Evolutionary conservation across 768 basidiomycete species (phyloP).

Genomic region (Podaxis sp.): DNA sequence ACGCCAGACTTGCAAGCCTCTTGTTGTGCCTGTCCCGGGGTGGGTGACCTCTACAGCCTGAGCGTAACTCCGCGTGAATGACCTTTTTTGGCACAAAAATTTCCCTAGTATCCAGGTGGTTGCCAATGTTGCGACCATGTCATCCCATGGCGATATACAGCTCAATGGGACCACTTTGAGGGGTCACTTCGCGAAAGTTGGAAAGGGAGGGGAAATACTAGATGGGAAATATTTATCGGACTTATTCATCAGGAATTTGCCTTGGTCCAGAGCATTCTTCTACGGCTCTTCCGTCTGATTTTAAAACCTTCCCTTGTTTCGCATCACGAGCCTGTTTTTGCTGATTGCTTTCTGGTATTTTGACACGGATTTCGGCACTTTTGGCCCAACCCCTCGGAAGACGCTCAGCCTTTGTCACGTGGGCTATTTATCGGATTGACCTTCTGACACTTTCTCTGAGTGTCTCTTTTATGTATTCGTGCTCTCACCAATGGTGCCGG

Average conservation of each 20-base stretch:
- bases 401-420: neutral
- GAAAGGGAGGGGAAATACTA: neutral
- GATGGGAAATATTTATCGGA: neutral
- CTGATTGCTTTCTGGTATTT: neutral
- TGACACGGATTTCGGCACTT: slow-evolving; percentile 9
- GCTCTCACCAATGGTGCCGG: no score
- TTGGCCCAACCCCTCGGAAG: neutral
- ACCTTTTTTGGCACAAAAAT: neutral
- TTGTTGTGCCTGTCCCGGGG: neutral
- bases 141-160: neutral
- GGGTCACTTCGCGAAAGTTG: neutral
- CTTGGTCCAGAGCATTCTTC: neutral
- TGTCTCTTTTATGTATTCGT: neutral
- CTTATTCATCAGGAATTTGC: neutral
- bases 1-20: neutral
- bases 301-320: neutral
- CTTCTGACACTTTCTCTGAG: neutral
- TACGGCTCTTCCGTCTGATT: neutral
- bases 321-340: neutral
- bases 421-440: neutral
- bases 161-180: neutral
- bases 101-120: neutral
- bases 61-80: slow-evolving; percentile 3
- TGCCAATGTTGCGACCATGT: neutral
- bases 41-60: neutral